A percentile compares a stretch with the other conserved stretches of the same genome.
Evolutionary conservation across 331 rosid species (phyloP).

Genomic region (Telfairia occidentalis): DNA sequence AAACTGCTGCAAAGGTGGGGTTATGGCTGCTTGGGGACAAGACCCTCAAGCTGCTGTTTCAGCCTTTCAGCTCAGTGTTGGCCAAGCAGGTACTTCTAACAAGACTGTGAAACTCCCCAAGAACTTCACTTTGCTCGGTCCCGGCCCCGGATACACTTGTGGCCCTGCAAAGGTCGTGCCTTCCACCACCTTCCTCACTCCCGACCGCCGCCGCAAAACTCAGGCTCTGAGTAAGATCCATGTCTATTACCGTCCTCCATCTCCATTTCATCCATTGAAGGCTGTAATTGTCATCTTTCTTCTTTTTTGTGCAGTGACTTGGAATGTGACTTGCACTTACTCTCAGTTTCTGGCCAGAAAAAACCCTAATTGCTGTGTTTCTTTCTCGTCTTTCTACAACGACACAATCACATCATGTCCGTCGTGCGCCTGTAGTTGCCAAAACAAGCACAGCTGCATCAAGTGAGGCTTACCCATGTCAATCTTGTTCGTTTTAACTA

Average conservation of each 20-base stretch:
- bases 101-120: conserved; percentile 71
- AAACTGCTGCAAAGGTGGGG: conserved; percentile 94
- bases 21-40: conserved; percentile 85
- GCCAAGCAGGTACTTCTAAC: conserved; percentile 70
- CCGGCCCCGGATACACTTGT: conserved; percentile 88
- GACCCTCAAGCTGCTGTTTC: conserved; percentile 72
- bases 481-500: not conserved
- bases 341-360: conserved; percentile 78
- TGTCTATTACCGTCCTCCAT: not conserved
- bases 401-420: conserved; percentile 77
- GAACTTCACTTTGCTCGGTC: conserved; percentile 80
- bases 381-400: conserved; percentile 84
- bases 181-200: conserved; percentile 52
- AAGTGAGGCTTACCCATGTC: conserved; percentile 34
- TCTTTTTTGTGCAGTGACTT: conserved; percentile 59
- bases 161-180: conserved; percentile 84
- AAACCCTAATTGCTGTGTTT: conserved; percentile 77
- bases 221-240: conserved; percentile 64
- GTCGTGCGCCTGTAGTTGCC: conserved; percentile 82
- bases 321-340: conserved; percentile 96
- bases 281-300: not conserved
- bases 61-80: conserved; percentile 76
- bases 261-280: not conserved
- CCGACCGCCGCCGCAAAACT: conserved; percentile 75
- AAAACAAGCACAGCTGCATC: conserved; percentile 54